phyloP scores from a whole-genome alignment of 495 filamentous ascomycete genomes.

The Mytilinidion resinicola region DNA sequence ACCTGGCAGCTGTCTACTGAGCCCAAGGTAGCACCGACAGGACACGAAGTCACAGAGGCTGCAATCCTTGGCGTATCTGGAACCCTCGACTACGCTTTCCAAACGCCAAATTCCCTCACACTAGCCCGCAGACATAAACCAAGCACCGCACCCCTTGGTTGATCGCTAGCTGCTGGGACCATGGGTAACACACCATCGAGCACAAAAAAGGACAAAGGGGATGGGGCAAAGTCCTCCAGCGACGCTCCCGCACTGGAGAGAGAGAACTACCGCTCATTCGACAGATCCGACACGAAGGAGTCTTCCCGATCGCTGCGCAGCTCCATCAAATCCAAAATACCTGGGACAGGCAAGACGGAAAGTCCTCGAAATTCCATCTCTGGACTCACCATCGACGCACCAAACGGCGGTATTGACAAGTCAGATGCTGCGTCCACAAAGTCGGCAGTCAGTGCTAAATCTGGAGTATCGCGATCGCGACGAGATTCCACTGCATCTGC shows the following conservation, averaged over 20 bases:
- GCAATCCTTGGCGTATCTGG: background rate
- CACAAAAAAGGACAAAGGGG: slow-evolving; percentile 37
- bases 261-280: slow-evolving; percentile 83
- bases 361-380: slow-evolving; percentile 73
- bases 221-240: slow-evolving; percentile 25
- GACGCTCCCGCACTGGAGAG: slow-evolving; percentile 44
- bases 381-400: slow-evolving; percentile 51
- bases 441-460: slow-evolving; percentile 54
- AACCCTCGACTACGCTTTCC: background rate
- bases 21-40: background rate
- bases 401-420: slow-evolving; percentile 49
- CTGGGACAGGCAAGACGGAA: slow-evolving; percentile 61
- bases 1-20: slow-evolving; percentile 12
- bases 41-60: slow-evolving; percentile 1
- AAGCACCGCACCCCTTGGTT: background rate
- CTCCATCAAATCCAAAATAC: slow-evolving; percentile 68
- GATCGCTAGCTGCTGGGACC: slow-evolving; percentile 8
- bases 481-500: slow-evolving; percentile 36
- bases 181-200: slow-evolving; percentile 95
- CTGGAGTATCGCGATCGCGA: slow-evolving; percentile 38
- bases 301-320: slow-evolving; percentile 79
- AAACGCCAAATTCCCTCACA: background rate
- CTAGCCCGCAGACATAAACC: background rate
- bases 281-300: slow-evolving; percentile 90
- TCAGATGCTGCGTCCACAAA: slow-evolving; percentile 69